Evolutionary conservation across 495 filamentous ascomycete genomes (phyloP).

Genomic region (Neurospora hispaniola): DNA sequence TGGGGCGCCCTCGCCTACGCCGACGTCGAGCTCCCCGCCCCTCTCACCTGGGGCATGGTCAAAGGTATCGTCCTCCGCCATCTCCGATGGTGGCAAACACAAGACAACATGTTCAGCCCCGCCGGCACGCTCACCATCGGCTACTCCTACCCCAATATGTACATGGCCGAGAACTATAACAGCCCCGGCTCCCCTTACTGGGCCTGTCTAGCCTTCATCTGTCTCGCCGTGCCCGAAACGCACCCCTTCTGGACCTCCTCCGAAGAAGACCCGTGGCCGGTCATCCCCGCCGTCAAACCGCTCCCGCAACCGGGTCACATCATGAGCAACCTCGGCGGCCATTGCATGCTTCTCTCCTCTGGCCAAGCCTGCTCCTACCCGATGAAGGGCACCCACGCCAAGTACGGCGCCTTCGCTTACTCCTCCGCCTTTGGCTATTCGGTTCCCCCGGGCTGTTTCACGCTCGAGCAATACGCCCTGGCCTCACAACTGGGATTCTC

Average conservation of each 20-base stretch:
- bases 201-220: slow-evolving; percentile 68
- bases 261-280: slow-evolving; percentile 49
- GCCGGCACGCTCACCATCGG: slow-evolving; percentile 67
- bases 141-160: slow-evolving; percentile 72
- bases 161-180: slow-evolving; percentile 72
- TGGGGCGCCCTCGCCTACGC: slow-evolving; percentile 71
- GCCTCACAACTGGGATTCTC: slow-evolving; percentile 66
- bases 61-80: slow-evolving; percentile 65
- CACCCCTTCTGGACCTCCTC: slow-evolving; percentile 66
- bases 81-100: slow-evolving; percentile 68
- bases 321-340: slow-evolving; percentile 47
- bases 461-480: slow-evolving; percentile 63
- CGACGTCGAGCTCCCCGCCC: slow-evolving; percentile 57
- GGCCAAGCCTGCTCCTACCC: slow-evolving; percentile 73
- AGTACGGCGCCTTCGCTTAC: slow-evolving; percentile 74
- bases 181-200: slow-evolving; percentile 59
- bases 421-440: slow-evolving; percentile 64
- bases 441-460: slow-evolving; percentile 64
- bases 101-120: slow-evolving; percentile 59
- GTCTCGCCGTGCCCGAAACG: slow-evolving; percentile 51
- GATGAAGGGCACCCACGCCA: slow-evolving; percentile 67
- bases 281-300: slow-evolving; percentile 42
- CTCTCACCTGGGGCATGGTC: slow-evolving; percentile 65
- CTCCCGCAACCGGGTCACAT: slow-evolving; percentile 64
- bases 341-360: slow-evolving; percentile 62